phyloP scores from a whole-genome alignment of 768 basidiomycete species.

The Lactifluus subvellereus region DNA sequence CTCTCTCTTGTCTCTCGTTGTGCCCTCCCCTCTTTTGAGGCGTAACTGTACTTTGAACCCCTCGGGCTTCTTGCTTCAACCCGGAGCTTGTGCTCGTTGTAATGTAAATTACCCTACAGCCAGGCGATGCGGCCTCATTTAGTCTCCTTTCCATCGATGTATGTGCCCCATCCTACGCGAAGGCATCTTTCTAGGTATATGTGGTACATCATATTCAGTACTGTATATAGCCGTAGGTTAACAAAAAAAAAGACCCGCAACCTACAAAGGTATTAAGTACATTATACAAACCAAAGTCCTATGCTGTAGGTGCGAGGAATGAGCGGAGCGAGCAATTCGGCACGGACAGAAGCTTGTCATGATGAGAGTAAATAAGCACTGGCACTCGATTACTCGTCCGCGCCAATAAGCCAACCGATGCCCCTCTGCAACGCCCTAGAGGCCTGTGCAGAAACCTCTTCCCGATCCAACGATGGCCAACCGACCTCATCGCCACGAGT shows the following conservation, averaged over 20 bases:
- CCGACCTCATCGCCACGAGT: conserved; percentile 34
- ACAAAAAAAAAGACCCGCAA: background rate
- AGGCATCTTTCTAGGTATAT: background rate
- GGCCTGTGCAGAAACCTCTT: conserved; percentile 69
- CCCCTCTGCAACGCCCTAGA: conserved; percentile 79
- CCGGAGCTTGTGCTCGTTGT: background rate
- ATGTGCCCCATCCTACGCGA: background rate
- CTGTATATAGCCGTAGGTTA: background rate
- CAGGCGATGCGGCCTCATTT: background rate
- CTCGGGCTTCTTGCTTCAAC: background rate
- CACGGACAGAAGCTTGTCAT: no score
- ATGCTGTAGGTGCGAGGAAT: no score
- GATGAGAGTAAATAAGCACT: background rate
- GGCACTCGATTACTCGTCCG: conserved; percentile 44
- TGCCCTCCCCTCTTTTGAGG: background rate
- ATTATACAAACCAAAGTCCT: no score
- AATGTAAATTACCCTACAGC: background rate
- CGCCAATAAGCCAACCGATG: conserved; percentile 94
- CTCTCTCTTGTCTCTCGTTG: conserved; percentile 1
- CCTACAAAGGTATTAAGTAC: background rate
- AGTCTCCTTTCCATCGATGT: background rate
- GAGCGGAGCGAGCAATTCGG: no score
- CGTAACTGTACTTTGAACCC: conserved; percentile 4
- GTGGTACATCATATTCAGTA: background rate
- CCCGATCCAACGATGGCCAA: conserved; percentile 38